phyloP scores from a whole-genome alignment of 306 rosid genomes.

The Cucumis melo region DNA sequence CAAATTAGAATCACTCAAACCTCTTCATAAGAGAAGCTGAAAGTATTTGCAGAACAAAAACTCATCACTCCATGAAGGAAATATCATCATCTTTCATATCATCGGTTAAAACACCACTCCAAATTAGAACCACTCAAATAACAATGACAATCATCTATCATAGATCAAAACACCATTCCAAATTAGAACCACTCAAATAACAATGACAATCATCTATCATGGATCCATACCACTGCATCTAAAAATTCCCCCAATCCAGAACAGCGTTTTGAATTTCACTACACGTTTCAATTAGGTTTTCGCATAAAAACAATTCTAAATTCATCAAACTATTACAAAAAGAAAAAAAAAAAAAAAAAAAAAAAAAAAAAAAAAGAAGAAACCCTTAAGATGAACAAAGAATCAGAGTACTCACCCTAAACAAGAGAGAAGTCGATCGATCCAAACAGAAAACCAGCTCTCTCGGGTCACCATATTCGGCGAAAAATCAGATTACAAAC shows the following conservation, averaged over 20 bases:
- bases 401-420: background rate
- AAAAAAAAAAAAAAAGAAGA: no score
- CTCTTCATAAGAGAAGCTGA: background rate
- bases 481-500: background rate
- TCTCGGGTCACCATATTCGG: slow-evolving; percentile 4
- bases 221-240: background rate
- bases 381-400: background rate
- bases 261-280: background rate
- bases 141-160: background rate
- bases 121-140: background rate
- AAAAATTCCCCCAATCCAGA: background rate
- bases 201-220: background rate
- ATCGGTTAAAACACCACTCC: background rate
- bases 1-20: background rate
- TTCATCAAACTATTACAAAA: background rate
- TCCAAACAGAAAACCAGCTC: slow-evolving; percentile 6
- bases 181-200: background rate
- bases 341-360: background rate
- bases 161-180: background rate
- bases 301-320: background rate
- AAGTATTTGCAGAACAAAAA: background rate
- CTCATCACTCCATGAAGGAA: background rate
- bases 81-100: background rate
- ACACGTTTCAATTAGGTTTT: background rate
- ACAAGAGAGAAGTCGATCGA: slow-evolving; percentile 9